A percentile compares a stretch with the other conserved stretches of the same genome.
phyloP scores from a whole-genome alignment of 2,329 filamentous ascomycete genomes.

The Alternaria ethzedia region DNA sequence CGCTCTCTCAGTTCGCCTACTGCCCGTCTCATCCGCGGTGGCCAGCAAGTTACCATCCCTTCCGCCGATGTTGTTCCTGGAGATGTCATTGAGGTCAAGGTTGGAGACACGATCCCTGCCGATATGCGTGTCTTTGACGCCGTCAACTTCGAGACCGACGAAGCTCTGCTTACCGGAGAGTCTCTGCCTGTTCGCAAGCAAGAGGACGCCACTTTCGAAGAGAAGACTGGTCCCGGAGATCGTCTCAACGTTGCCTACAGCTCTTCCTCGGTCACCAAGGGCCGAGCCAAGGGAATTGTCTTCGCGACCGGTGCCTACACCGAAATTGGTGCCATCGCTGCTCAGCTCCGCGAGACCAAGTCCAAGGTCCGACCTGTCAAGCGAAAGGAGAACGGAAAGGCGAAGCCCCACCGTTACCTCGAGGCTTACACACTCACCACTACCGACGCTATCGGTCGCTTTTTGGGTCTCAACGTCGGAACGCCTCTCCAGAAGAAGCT shows the following conservation, averaged over 20 bases:
- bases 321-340: slow-evolving; percentile 76
- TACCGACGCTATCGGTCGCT: slow-evolving; percentile 44
- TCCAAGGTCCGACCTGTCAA: slow-evolving; percentile 49
- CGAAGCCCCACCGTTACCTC: slow-evolving; percentile 50
- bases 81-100: slow-evolving; percentile 67
- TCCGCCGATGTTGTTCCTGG: slow-evolving; percentile 69
- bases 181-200: slow-evolving; percentile 71
- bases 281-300: slow-evolving; percentile 71
- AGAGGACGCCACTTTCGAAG: slow-evolving; percentile 60
- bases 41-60: slow-evolving; percentile 59
- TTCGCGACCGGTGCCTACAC: slow-evolving; percentile 73
- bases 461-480: slow-evolving; percentile 51
- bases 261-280: slow-evolving; percentile 73
- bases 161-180: slow-evolving; percentile 74
- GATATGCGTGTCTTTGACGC: slow-evolving; percentile 66
- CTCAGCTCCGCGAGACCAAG: slow-evolving; percentile 64
- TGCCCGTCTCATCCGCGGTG: slow-evolving; percentile 58
- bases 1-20: slow-evolving; percentile 56
- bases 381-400: slow-evolving; percentile 45
- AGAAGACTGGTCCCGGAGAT: slow-evolving; percentile 68
- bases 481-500: slow-evolving; percentile 49
- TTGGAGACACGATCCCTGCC: slow-evolving; percentile 73
- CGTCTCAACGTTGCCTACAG: slow-evolving; percentile 69
- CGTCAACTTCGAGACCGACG: slow-evolving; percentile 78
- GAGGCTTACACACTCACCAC: slow-evolving; percentile 61